Evolutionary conservation across 2,329 filamentous ascomycete genomes (phyloP).

Genomic region (Fusarium compactum): DNA sequence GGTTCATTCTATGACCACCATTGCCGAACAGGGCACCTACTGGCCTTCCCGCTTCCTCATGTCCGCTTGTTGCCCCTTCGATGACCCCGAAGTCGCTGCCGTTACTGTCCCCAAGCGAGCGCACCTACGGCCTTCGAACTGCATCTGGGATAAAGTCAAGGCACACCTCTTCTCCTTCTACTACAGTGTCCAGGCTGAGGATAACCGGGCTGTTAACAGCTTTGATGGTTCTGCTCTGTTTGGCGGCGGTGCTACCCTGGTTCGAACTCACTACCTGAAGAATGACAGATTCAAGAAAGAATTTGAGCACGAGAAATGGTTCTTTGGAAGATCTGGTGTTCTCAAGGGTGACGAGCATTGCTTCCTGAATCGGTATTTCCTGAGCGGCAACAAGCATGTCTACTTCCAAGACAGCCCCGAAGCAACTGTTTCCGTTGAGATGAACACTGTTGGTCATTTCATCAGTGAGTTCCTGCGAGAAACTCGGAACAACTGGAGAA

Average conservation of each 20-base stretch:
- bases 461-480: constrained; percentile 13
- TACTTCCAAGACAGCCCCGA: constrained; percentile 18
- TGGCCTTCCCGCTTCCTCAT: constrained; percentile 29
- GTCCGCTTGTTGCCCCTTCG: constrained; percentile 23
- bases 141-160: constrained; percentile 1
- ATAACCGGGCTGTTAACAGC: constrained; percentile 6
- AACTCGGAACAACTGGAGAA: constrained; percentile 16
- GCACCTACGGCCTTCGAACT: neutral
- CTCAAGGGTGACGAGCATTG: constrained; percentile 29
- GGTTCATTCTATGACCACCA: constrained; percentile 4
- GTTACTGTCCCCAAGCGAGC: constrained; percentile 27
- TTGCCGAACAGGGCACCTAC: constrained; percentile 29
- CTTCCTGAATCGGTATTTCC: constrained; percentile 25
- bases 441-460: neutral
- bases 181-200: constrained; percentile 8
- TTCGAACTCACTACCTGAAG: constrained; percentile 9
- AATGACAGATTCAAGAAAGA: constrained; percentile 1
- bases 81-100: neutral
- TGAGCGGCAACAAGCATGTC: constrained; percentile 11
- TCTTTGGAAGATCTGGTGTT: constrained; percentile 13
- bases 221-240: constrained; percentile 24
- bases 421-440: neutral
- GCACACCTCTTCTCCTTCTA: constrained; percentile 19
- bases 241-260: constrained; percentile 13
- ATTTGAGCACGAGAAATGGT: constrained; percentile 28